Evolutionary conservation across 2,329 filamentous ascomycete species (phyloP), one percentile per base, ranked within the genome.

Genomic region (Cladophialophora chaetospira): DNA sequence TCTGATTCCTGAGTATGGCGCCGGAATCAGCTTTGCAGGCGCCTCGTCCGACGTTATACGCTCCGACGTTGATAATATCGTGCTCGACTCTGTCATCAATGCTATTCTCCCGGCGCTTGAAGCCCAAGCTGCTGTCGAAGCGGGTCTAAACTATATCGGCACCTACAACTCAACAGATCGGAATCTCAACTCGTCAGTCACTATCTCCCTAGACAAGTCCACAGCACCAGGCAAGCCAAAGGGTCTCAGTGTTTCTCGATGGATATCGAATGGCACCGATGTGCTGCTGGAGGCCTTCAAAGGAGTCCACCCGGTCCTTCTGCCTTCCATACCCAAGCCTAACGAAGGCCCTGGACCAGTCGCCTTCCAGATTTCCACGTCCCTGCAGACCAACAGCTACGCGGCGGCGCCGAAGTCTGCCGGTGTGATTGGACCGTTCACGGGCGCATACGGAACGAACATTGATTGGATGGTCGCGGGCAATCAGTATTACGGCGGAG

Each of bases 1-100:
- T 1, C 64, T 81, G 2, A 63, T 79, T 2, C 78, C 77, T 0
- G 77, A 80, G 52, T 79, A 72, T 49, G 70, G 75, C 50, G 67
- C 75, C 10, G 77, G 78, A 0, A 75, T 79, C 58, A 71, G 67
- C 2, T 65, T 77, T 17, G 66, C 79, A 1, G 60, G 70, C 1
- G 76, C 74, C 8, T 80, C 4, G 58, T 79, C 2, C 77, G 75
- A 0, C 75, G 79, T 55, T 77, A 71, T 46, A 69, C 67, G 44
- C 29, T 58, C 29, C 26, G 10, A 73, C 45, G 66, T 75, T 11
- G 76, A 77, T 0, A 74, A 78, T 55, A 69, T 67, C 1, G 64
- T 77, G 15, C 66, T 78, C 4, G 69, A 72, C 52, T 35, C 67
- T 5, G 57, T 74, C n/a, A 59, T 57, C 0, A 62, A 69, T 17